Evolutionary conservation across 2,329 filamentous ascomycete genomes (phyloP).

Genomic region (Aspergillus sp.): DNA sequence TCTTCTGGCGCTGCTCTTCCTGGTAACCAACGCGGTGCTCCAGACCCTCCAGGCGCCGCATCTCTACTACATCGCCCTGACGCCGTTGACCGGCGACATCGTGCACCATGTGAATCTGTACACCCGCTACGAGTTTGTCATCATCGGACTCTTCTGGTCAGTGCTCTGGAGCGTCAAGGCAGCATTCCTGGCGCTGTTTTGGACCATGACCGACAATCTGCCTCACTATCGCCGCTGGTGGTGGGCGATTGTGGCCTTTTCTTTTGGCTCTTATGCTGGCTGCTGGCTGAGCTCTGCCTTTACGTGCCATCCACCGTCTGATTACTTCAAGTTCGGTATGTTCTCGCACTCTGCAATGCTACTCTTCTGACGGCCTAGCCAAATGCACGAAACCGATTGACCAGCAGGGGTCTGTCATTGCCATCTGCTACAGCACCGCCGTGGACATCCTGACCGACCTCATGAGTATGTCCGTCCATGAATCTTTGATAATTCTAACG

Average conservation of each 20-base stretch:
- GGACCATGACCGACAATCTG: constrained; percentile 17
- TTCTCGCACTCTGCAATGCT: neutral
- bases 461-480: constrained; percentile 17
- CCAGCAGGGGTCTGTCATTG: constrained; percentile 14
- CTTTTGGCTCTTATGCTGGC: constrained; percentile 13
- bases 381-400: constrained; percentile 18
- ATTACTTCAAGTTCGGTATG: constrained; percentile 20
- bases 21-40: constrained; percentile 19
- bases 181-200: constrained; percentile 22
- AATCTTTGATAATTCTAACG: neutral
- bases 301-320: constrained; percentile 19
- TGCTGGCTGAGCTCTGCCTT: constrained; percentile 20
- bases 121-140: constrained; percentile 17
- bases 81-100: constrained; percentile 11
- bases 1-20: constrained; percentile 14
- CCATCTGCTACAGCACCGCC: constrained; percentile 21
- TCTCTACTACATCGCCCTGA: constrained; percentile 19
- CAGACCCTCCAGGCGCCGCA: constrained; percentile 22
- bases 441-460: constrained; percentile 25
- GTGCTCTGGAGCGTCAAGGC: constrained; percentile 23
- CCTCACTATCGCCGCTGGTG: constrained; percentile 18
- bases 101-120: constrained; percentile 15
- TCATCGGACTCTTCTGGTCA: constrained; percentile 24
- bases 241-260: constrained; percentile 13
- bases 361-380: constrained; percentile 6